A percentile compares a stretch with the other conserved stretches of the same genome.
These are phyloP conservation scores for Fusarium austroafricanum DNA, from an alignment of 2,329 filamentous ascomycete genomes.

Conservation along the genomic window DNA sequence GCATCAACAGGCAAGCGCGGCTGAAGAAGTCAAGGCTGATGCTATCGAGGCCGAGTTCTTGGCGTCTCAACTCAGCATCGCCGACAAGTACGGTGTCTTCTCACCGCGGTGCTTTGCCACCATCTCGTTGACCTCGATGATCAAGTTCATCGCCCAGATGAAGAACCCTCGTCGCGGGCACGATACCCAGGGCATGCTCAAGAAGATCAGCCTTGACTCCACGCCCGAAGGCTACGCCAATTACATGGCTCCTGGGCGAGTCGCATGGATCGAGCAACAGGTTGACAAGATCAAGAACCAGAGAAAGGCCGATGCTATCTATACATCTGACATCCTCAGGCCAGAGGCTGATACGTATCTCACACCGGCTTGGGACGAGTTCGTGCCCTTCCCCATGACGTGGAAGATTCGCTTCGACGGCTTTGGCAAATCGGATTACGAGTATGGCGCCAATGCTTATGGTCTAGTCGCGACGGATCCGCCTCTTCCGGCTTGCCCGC, in stretches of 20 bases:
- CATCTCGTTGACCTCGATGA: slow-evolving; percentile 22
- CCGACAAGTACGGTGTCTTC: slow-evolving; percentile 10
- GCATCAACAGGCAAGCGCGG: neutral
- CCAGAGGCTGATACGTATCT: neutral
- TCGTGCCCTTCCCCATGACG: slow-evolving; percentile 12
- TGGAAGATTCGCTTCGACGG: slow-evolving; percentile 15
- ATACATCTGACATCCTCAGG: neutral
- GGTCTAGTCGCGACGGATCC: neutral
- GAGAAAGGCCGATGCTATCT: neutral
- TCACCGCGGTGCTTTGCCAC: neutral
- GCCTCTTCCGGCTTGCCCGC: neutral
- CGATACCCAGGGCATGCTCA: slow-evolving; percentile 33
- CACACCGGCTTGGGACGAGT: slow-evolving; percentile 7
- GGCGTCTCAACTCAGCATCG: neutral
- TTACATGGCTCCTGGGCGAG: slow-evolving; percentile 31
- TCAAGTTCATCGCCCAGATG: slow-evolving; percentile 40
- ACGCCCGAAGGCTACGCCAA: slow-evolving; percentile 36
- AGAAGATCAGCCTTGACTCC: slow-evolving; percentile 30
- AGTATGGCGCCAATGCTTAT: neutral
- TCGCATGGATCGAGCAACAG: neutral
- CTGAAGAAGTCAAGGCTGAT: neutral
- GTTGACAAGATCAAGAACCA: neutral
- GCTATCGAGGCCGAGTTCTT: neutral
- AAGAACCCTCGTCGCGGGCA: slow-evolving; percentile 41
- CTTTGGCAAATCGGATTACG: neutral